Conservation (phyloP, 345 rosid genomes). For the Syzygium aqueum region DNA sequence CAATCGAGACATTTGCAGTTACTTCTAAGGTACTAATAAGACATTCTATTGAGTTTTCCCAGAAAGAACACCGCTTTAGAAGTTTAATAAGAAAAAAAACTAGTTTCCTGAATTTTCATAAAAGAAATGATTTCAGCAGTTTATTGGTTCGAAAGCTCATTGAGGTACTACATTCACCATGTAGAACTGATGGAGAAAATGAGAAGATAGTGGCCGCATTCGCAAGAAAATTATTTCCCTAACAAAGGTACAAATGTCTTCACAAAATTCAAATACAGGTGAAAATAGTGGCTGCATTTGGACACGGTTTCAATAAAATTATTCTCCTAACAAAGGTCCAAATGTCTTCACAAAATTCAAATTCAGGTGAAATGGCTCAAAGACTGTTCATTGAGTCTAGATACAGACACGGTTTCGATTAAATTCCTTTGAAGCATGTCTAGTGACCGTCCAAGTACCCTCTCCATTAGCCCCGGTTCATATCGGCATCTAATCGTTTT, state of each 20-base stretch:
- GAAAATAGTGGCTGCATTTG: neutral
- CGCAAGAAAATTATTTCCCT: neutral
- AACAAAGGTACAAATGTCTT: neutral
- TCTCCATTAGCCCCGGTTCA: neutral
- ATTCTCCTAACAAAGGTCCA: neutral
- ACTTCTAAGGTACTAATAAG: neutral
- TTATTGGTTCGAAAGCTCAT: neutral
- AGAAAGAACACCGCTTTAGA: neutral
- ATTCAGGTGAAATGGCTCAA: neutral
- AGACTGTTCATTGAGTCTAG: neutral
- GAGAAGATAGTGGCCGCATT: neutral
- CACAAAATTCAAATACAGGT: neutral
- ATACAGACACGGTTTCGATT: neutral
- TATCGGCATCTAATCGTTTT: neutral
- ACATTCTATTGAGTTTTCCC: neutral
- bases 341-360: neutral
- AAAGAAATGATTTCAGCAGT: neutral
- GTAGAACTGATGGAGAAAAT: neutral
- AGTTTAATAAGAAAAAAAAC: neutral
- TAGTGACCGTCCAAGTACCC: neutral
- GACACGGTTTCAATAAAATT: neutral
- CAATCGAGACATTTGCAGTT: neutral
- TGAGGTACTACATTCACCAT: neutral
- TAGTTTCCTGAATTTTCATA: neutral
- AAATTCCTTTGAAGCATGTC: neutral